These are phyloP conservation scores for Arctium lappa DNA, from an alignment of 129 eudicot genomes.

Conservation along the genomic window DNA sequence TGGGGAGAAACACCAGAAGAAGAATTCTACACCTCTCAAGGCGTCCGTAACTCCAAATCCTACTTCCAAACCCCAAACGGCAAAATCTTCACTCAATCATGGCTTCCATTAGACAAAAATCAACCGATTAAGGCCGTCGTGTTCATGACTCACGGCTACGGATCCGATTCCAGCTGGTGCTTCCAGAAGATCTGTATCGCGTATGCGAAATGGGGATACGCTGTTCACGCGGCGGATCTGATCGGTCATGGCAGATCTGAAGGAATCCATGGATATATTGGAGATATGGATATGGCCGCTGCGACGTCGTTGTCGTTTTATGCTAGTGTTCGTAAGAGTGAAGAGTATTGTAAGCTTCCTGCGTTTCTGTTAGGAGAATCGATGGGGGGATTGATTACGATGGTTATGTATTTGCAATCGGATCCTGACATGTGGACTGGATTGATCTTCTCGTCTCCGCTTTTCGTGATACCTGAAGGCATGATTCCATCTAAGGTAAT, in stretches of 20 bases:
- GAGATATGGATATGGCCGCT: slow-evolving; percentile 55
- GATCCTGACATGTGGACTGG: slow-evolving; percentile 69
- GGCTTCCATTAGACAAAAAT: slow-evolving; percentile 41
- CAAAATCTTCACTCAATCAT: slow-evolving; percentile 74
- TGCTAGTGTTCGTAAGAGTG: slow-evolving; percentile 52
- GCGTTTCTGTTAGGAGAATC: slow-evolving; percentile 79
- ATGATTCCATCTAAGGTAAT: slow-evolving; percentile 78
- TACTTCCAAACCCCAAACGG: slow-evolving; percentile 63
- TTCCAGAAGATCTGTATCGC: slow-evolving; percentile 76
- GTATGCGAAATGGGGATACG: slow-evolving; percentile 78
- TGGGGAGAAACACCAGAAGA: slow-evolving; percentile 86
- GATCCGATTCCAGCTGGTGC: slow-evolving; percentile 73
- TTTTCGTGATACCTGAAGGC: slow-evolving; percentile 58
- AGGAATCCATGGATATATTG: slow-evolving; percentile 67
- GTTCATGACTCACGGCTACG: slow-evolving; percentile 83
- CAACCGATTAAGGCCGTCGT: slow-evolving; percentile 56
- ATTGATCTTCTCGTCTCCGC: slow-evolving; percentile 63
- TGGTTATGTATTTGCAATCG: slow-evolving; percentile 75
- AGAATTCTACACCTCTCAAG: slow-evolving; percentile 67
- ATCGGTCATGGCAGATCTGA: slow-evolving; percentile 84
- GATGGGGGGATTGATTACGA: slow-evolving; percentile 68
- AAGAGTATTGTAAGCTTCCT: slow-evolving; percentile 47
- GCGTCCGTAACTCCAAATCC: slow-evolving; percentile 61
- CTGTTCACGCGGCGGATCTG: slow-evolving; percentile 75
- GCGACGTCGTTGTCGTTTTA: slow-evolving; percentile 48